These are phyloP conservation scores for Galerina sulciceps DNA, from an alignment of 768 basidiomycete species.

Conservation along the genomic window DNA sequence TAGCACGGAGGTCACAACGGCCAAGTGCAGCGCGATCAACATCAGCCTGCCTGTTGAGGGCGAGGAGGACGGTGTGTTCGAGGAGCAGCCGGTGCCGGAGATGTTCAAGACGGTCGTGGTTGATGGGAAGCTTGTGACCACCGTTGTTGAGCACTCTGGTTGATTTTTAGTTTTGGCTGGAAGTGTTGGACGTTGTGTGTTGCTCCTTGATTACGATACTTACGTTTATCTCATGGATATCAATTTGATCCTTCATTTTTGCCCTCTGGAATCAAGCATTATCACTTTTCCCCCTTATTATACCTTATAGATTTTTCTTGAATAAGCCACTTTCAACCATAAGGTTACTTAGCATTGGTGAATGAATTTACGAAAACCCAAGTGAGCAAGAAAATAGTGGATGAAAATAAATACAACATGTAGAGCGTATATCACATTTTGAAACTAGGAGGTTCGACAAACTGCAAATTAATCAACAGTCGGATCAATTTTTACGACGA, in stretches of 20 bases:
- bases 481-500: slow-evolving; percentile 56
- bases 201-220: neutral
- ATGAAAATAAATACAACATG: too few species aligned
- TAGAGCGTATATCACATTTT: too few species aligned
- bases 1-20: slow-evolving; percentile 83
- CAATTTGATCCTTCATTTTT: too few species aligned
- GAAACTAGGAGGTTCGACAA: neutral
- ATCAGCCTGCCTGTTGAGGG: slow-evolving; percentile 83
- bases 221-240: neutral
- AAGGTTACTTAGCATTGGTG: too few species aligned
- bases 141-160: slow-evolving; percentile 84
- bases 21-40: slow-evolving; percentile 94
- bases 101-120: slow-evolving; percentile 89
- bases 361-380: too few species aligned
- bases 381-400: too few species aligned
- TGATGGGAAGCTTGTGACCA: slow-evolving; percentile 85
- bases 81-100: slow-evolving; percentile 90
- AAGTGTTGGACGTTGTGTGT: neutral
- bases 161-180: slow-evolving; percentile 24
- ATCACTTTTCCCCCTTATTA: neutral
- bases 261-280: neutral
- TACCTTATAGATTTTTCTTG: neutral
- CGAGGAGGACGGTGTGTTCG: slow-evolving; percentile 91
- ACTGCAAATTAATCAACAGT: neutral
- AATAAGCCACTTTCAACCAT: too few species aligned